A percentile compares a stretch with the other conserved stretches of the same genome.
Evolutionary conservation across 129 eudicot genomes (phyloP).

Genomic region (Saussurea involucrata): DNA sequence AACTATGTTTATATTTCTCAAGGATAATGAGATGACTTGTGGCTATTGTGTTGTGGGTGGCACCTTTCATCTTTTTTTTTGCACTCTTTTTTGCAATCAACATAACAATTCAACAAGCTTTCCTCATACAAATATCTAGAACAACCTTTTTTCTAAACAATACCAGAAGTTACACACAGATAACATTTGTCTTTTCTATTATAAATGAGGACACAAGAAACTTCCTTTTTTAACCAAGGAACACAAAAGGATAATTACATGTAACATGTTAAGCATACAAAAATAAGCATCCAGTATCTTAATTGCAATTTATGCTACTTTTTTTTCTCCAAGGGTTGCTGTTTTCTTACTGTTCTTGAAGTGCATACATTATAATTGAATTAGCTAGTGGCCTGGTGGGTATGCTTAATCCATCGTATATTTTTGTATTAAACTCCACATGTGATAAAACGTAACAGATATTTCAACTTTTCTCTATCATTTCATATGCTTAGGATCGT

Average conservation of each 20-base stretch:
- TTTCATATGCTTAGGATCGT: background rate
- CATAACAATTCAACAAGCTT: background rate
- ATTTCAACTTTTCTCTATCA: background rate
- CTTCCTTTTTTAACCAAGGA: background rate
- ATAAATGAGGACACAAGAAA: background rate
- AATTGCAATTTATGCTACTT: background rate
- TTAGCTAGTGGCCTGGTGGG: background rate
- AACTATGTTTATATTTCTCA: background rate
- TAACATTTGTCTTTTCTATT: background rate
- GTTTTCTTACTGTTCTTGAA: background rate
- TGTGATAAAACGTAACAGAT: background rate
- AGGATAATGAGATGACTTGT: background rate
- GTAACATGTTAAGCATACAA: background rate
- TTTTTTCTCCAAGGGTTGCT: background rate
- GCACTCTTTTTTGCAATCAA: background rate
- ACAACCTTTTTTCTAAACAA: background rate
- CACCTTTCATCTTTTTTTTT: background rate
- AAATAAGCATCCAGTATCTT: background rate
- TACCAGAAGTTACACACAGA: background rate
- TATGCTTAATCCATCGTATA: background rate
- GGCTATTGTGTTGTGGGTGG: background rate
- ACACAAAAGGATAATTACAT: background rate
- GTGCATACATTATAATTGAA: background rate
- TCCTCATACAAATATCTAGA: background rate
- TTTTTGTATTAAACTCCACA: background rate